A percentile compares a stretch with the other conserved stretches of the same genome.
Evolutionary conservation across 257 asterid species (phyloP).

Genomic region (Nicotiana tomentosiformis): DNA sequence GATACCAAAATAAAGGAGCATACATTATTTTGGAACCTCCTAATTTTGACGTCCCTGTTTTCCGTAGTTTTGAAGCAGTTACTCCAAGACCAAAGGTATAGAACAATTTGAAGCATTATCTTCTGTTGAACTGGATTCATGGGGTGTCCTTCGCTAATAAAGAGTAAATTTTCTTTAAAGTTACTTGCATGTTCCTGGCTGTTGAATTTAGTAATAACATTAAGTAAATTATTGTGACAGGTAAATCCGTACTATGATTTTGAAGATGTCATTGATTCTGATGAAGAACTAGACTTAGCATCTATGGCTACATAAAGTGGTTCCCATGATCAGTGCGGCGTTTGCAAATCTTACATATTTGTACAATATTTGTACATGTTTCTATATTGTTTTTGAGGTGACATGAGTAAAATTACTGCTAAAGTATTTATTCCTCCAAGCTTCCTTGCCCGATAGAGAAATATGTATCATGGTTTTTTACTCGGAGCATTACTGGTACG

Average conservation of each 20-base stretch:
- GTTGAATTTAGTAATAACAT: background rate
- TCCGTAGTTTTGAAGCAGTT: conserved; percentile 81
- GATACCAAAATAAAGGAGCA: conserved; percentile 87
- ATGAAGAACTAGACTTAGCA: conserved; percentile 85
- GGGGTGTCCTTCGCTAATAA: background rate
- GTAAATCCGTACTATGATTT: conserved; percentile 78
- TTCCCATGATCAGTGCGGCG: background rate
- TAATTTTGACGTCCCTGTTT: conserved; percentile 55
- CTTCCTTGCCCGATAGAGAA: background rate
- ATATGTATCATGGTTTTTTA: background rate
- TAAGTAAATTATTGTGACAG: conserved; percentile 34
- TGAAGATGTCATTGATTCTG: conserved; percentile 79
- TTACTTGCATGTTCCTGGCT: background rate
- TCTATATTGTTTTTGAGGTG: background rate
- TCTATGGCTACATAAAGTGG: conserved; percentile 49
- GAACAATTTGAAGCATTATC: background rate
- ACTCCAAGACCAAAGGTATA: conserved; percentile 88
- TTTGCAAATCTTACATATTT: background rate
- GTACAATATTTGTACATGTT: conserved; percentile 6
- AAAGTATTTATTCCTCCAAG: background rate
- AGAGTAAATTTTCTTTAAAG: background rate
- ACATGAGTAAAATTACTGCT: background rate
- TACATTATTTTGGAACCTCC: conserved; percentile 84
- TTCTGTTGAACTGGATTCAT: background rate
- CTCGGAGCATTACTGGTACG: background rate